A percentile compares a stretch with the other conserved stretches of the same genome.
phyloP scores from a whole-genome alignment of 2,329 filamentous ascomycete genomes.

The Diaporthe sp. region DNA sequence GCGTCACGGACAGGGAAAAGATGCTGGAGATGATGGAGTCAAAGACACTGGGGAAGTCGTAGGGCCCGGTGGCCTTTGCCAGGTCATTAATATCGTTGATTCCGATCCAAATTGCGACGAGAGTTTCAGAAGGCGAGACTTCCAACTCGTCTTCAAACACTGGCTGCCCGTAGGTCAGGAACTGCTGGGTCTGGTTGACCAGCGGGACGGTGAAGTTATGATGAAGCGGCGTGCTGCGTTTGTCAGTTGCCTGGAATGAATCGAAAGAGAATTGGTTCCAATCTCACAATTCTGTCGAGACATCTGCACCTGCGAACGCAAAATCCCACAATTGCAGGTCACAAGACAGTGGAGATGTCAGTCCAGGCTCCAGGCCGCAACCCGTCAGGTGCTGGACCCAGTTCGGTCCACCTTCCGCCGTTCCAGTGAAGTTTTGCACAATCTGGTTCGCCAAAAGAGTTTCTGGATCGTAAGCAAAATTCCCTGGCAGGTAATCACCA shows the following conservation, averaged over 20 bases:
- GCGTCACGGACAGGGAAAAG: conserved; percentile 56
- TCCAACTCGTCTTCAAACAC: conserved; percentile 50
- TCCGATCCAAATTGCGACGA: conserved; percentile 69
- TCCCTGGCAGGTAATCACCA: conserved; percentile 59
- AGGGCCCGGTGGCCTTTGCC: conserved; percentile 51
- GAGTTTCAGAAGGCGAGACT: conserved; percentile 53
- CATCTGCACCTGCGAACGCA: conserved; percentile 67
- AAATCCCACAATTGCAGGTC: conserved; percentile 68
- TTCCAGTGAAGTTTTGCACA: conserved; percentile 61
- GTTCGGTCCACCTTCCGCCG: conserved; percentile 66
- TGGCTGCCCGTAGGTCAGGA: conserved; percentile 58
- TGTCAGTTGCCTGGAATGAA: conserved; percentile 31
- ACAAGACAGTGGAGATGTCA: conserved; percentile 59
- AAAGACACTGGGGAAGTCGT: conserved; percentile 61
- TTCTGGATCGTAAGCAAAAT: conserved; percentile 59
- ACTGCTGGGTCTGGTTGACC: conserved; percentile 65
- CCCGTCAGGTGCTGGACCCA: conserved; percentile 68
- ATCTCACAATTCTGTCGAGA: conserved; percentile 53
- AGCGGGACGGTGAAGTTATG: conserved; percentile 65
- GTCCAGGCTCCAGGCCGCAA: conserved; percentile 61
- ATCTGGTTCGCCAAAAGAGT: conserved; percentile 63
- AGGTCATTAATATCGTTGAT: conserved; percentile 70
- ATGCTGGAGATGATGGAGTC: conserved; percentile 56
- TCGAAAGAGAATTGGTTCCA: conserved; percentile 46
- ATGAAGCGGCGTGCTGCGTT: conserved; percentile 59